Evolutionary conservation across 2,329 filamentous ascomycete species (phyloP), one percentile per base, ranked within the genome.

Genomic region (Penicillium frequentans): DNA sequence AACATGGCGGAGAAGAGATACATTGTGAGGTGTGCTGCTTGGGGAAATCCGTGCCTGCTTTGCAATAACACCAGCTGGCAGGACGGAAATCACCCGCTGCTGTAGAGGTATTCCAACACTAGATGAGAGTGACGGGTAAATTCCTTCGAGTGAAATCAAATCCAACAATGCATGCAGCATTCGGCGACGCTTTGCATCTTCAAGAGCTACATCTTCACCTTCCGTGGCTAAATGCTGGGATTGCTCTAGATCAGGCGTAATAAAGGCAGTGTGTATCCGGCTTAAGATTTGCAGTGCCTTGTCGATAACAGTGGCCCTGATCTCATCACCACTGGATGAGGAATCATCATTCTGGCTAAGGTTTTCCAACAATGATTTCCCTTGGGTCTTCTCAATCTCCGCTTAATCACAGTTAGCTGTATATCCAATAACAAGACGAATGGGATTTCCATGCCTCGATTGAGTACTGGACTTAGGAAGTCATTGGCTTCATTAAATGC

Each of bases 21-120:
- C 65, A 62, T 76, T 62, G 19, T 64, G 66, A 5, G 69, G 64
- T 13, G 58, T 61, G 35, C 61, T 63, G 10, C 61, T 59, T 19
- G 62, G 33, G 29, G 59, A 44, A 0, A 49, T 26, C 23, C 67
- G 53, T 13, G 64, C 52, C 29, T 73, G 71, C 54, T 72, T 75
- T 31, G 76, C 73, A 61, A 77, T 73, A 19, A 78, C 73, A 1
- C 77, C 77, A 7, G 71, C 66, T 7, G 77, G 76, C 23, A 79
- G 57, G 14, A 75, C 74, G 24, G 77, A 78, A 42, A 77, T 75
- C 8, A 79, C 70, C 48, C 77, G 70, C 55, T 76, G 70, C 59
- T 78, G 75, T 13, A 79, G 63, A 11, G 77, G 77, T 46, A 79
- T 75, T 1, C 76, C 76, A 43, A 77, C 75, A 21, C 76, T 76